These are phyloP conservation scores for Nicotiana otophora DNA, from an alignment of 257 asterid genomes.

Conservation along the genomic window DNA sequence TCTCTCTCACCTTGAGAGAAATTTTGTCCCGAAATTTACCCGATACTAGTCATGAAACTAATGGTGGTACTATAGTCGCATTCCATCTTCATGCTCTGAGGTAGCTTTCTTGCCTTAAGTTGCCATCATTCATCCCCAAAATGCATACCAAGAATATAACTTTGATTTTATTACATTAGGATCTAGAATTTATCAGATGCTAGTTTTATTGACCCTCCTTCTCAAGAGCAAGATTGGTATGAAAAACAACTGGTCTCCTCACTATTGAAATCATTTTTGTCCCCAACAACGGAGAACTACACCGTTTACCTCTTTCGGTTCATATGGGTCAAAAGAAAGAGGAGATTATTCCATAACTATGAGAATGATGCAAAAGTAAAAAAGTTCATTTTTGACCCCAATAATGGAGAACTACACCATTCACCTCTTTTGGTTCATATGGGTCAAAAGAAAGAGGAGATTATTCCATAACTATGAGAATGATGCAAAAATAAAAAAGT, in stretches of 20 bases:
- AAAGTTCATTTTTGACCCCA: not conserved
- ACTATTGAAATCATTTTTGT: not conserved
- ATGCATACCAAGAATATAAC: not conserved
- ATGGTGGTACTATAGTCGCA: not conserved
- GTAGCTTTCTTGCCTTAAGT: not conserved
- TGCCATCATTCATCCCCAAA: not conserved
- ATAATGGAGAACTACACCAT: not conserved
- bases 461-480: not conserved
- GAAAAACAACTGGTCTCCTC: not conserved
- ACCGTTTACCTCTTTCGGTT: not conserved
- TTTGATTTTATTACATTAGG: not conserved
- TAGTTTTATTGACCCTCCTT: not conserved
- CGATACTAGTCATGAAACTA: not conserved
- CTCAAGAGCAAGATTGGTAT: not conserved
- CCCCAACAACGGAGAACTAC: not conserved
- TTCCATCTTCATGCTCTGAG: not conserved
- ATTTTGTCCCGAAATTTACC: not conserved
- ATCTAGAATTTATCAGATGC: not conserved
- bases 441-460: not conserved
- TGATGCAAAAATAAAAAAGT: not conserved
- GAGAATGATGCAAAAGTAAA: not conserved
- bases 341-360: not conserved
- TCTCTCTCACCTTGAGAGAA: not conserved
- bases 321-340: not conserved
- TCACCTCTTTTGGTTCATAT: not conserved